Evolutionary conservation across 192 early-diverging fungal species (phyloP), one percentile per base, ranked within the genome.

Genomic region (Martensiomyces pterosporus): DNA sequence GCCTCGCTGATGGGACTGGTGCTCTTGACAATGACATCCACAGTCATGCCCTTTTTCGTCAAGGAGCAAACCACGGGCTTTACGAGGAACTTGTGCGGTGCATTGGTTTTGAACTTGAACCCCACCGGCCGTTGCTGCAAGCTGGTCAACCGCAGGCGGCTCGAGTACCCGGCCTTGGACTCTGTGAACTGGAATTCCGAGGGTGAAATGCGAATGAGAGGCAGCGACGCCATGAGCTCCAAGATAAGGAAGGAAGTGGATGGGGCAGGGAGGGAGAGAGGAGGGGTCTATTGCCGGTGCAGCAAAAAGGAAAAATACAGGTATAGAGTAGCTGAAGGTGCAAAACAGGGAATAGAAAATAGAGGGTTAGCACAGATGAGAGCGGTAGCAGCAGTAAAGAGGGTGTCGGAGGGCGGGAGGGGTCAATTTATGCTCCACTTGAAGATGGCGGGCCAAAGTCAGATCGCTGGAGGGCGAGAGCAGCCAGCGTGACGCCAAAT

Each of bases 51-150:
- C 32, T 55, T 49, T 22, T 57, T 24, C n/a, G 55, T 57, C 48
- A 81, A 47, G 43, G 71, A 52, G 29, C 70, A 76, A 7, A 77
- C 47, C 23, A 81, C 80, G 7, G 76, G 76, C 36, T 78, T 78
- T 21, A 81, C 80, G 17, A 73, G 66, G 27, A 79, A 81, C 60
- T 78, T 68, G 33, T 76, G 67, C 32, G 80, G 80, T 2, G 80
- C 70, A 25, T 81, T 81, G 49, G 80, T 81, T 51, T 81, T 81
- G 55, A 81, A 63, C 45, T 81, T 81, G 55, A 75, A 81, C 32
- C 67, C 80, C 12, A 81, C 76, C 2, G 69, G 54, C 35, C 63
- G 60, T 24, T 57, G 17, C 39, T 61, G 67, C 44, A 75, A 44
- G 13, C 52, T 75, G 24, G 76, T 81, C 29, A 67, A 39, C 12